Base-by-base conservation (phyloP, 106 monocot species). In the Apostasia ramifera region DNA sequence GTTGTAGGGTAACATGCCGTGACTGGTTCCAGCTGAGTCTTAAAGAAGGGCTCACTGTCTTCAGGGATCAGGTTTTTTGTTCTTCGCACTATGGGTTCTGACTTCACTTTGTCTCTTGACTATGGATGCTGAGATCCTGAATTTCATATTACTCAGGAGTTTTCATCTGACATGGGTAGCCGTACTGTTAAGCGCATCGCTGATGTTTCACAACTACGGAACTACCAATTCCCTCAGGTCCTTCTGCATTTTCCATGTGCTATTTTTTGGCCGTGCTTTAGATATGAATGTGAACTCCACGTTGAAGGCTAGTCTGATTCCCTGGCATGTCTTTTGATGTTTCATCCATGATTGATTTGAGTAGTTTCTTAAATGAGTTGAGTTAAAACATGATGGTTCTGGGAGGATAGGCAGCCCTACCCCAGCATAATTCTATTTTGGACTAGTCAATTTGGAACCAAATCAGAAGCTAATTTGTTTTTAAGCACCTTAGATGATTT, bases 1-100 rank as follows among this genome's bases (percentile, higher is more conserved):
- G 11, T 77, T 71, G 40, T 80, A 98, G 98, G 76, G 98, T 98
- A 38, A 98, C 98, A 63, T 98, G 98, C 67, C 98, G 98, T 76
- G 98, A 98, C 64, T 98, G 98, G 98, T 98, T 98, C 72, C 98
- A 98, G 78, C 83, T 98, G 7, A 98, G 93, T 79, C 79, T 98
- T 12, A 98, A 98, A 79, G 98, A 98, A 83, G 98, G 98, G n/a
- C 81, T 98, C 5, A 98, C 98, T 52, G 98, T 98, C 13, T 98
- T 98, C 67, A 83, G 98, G 59, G 98, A 98, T 71, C 98, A 98
- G 93, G 98, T 98, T 49, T 55, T 80, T 3, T 8, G 59, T 49
- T 63, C 47, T 46, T 43, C 55, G 54, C 14, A 8, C 66, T 62
- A 11, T 58, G n/a, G 49, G 2, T 39, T 26, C 26, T 0, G 26